Evolutionary conservation across 1,284 basidiomycete genomes (phyloP).

Genomic region (Sanguinoderma infundibulare): DNA sequence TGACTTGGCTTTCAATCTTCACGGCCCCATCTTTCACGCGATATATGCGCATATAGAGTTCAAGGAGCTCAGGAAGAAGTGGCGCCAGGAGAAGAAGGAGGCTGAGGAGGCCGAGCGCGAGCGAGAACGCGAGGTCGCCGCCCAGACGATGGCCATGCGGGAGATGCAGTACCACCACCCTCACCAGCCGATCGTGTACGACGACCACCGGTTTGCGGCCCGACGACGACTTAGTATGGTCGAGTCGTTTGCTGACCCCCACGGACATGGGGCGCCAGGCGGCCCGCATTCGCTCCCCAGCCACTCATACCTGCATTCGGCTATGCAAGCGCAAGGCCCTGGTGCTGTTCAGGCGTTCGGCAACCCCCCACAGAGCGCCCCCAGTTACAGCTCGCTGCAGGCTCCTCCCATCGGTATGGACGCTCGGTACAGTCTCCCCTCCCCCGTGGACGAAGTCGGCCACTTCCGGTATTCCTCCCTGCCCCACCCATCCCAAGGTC

Average conservation of each 20-base stretch:
- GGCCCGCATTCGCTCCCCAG: constrained; percentile 19
- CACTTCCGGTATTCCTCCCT: constrained; percentile 16
- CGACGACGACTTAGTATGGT: constrained; percentile 24
- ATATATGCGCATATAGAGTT: constrained; percentile 69
- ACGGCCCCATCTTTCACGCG: neutral
- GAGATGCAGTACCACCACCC: constrained; percentile 20
- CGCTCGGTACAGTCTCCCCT: constrained; percentile 23
- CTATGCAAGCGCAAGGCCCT: constrained; percentile 15
- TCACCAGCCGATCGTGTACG: constrained; percentile 19
- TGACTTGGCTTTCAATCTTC: neutral
- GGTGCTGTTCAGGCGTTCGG: constrained; percentile 16
- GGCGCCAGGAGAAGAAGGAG: constrained; percentile 93
- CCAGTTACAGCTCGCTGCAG: constrained; percentile 21
- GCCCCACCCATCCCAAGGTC: constrained; percentile 13
- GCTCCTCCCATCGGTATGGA: constrained; percentile 22
- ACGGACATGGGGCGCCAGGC: constrained; percentile 8
- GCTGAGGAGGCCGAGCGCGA: constrained; percentile 37
- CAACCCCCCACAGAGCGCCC: constrained; percentile 12
- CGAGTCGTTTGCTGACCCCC: constrained; percentile 27
- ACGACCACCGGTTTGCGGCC: constrained; percentile 22
- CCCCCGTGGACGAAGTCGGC: constrained; percentile 23
- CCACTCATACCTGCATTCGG: constrained; percentile 22
- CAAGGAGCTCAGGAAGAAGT: constrained; percentile 95
- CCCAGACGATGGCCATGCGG: constrained; percentile 18
- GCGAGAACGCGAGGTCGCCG: constrained; percentile 27